Evolutionary conservation across 2,329 filamentous ascomycete genomes (phyloP), one percentile per base, ranked within the genome.

Genomic region (Sclerotinia subarctica): DNA sequence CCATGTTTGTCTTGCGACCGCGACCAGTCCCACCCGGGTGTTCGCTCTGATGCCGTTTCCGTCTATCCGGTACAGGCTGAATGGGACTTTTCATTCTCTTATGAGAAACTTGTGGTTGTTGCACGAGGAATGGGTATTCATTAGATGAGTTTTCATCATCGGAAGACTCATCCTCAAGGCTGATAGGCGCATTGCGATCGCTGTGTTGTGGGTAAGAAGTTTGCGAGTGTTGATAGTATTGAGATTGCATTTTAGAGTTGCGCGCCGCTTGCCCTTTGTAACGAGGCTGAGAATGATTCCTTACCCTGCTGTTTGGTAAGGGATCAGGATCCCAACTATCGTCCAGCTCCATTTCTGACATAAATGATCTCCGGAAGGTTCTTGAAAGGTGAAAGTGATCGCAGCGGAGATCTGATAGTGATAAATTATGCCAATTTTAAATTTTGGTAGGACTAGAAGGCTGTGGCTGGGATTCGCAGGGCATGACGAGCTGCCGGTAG

Each of bases 41-140:
- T n/a, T 66, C 44, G 44, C 64, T 66, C 46, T 66, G 64, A 42
- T 60, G 53, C 29, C 64, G 44, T 58, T 66, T 66, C 3, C n/a
- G 17, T 59, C 52, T 26, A 2, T 15, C 32, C 1, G 32, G 32
- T 4, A 17, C 19, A 26, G 24, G 29, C 17, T 51, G 26, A 38
- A 19, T 8, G 2, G n/a, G 32, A n/a, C 19, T 38, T 52, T n/a
- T 29, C 10, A 19, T 32, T 29, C 64, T 58, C 44, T 66, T 66
- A 13, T 51, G 17, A 29, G 44, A 51, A n/a, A 26, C 10, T n/a
- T 62, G 59, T 1, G 46, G 46, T 21, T 38, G 59, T 47, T 26
- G 44, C 46, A 49, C 21, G 15, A 62, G 5, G n/a, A 38, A 7
- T n/a, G 46, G 29, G 32, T 62, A 51, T 38, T 19, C 46, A 38